Evolutionary conservation across 495 filamentous ascomycete genomes (phyloP).

Genomic region (Xylaria longipes): DNA sequence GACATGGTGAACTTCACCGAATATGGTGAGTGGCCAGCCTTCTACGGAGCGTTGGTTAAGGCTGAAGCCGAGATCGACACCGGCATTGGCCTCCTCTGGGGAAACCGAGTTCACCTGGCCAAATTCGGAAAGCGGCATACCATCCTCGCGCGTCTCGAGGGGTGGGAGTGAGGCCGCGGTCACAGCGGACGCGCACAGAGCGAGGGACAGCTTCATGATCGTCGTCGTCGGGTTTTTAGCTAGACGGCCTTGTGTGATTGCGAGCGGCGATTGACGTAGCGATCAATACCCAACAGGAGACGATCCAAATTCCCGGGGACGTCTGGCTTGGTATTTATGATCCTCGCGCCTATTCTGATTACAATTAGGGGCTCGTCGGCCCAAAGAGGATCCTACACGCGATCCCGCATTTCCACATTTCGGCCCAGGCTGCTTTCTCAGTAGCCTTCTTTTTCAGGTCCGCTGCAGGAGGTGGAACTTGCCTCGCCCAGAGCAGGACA

Average conservation of each 20-base stretch:
- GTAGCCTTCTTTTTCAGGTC: constrained; percentile 25
- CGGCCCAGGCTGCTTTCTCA: neutral
- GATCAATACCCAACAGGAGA: constrained; percentile 1
- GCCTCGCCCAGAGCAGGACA: constrained; percentile 14
- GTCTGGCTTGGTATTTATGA: constrained; percentile 22
- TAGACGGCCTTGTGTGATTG: constrained; percentile 2
- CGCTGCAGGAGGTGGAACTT: constrained; percentile 16
- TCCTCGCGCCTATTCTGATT: constrained; percentile 17
- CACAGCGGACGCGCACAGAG: constrained; percentile 38
- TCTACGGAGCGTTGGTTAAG: constrained; percentile 5
- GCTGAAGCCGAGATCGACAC: constrained; percentile 4
- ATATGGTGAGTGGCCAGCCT: constrained; percentile 29
- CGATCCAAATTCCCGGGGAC: constrained; percentile 20
- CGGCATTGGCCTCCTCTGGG: constrained; percentile 33
- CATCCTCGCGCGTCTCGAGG: constrained; percentile 21
- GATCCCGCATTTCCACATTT: constrained; percentile 23
- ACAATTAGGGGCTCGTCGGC: constrained; percentile 19
- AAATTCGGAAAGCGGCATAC: constrained; percentile 34
- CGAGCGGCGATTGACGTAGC: constrained; percentile 17
- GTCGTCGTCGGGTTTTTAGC: constrained; percentile 13
- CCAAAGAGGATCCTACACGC: constrained; percentile 17
- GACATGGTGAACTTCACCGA: constrained; percentile 36
- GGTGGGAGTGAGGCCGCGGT: constrained; percentile 36
- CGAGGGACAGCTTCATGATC: constrained; percentile 39
- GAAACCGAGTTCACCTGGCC: constrained; percentile 29